These are phyloP conservation scores for Corymbia citriodora DNA, from an alignment of 441 rosid species.

Conservation along the genomic window DNA sequence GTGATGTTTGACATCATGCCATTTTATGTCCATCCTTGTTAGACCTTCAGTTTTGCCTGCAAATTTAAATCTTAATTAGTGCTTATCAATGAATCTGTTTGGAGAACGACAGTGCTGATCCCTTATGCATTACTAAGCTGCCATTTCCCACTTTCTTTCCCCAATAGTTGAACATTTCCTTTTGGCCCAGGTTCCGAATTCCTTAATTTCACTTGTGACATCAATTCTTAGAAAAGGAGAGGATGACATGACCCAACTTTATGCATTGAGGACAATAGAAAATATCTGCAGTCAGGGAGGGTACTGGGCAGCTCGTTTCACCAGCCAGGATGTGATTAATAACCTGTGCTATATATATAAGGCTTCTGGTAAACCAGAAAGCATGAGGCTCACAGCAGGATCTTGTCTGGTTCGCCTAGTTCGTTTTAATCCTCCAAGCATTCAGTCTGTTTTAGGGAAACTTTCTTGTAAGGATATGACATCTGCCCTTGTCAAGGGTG, in stretches of 20 bases:
- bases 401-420: constrained; percentile 95
- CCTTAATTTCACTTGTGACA: constrained; percentile 83
- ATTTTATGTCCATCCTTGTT: neutral
- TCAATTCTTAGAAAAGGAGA: constrained; percentile 93
- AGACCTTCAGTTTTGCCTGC: neutral
- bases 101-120: neutral
- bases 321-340: constrained; percentile 80
- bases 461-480: constrained; percentile 75
- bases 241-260: constrained; percentile 94
- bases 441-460: constrained; percentile 69
- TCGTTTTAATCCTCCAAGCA: constrained; percentile 77
- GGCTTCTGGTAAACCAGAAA: constrained; percentile 90
- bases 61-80: neutral
- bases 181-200: constrained; percentile 74
- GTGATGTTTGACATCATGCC: neutral
- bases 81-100: neutral
- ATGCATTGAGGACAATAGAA: constrained; percentile 90
- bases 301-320: constrained; percentile 81
- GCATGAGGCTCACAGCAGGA: constrained; percentile 93
- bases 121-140: neutral
- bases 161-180: neutral
- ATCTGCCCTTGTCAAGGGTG: constrained; percentile 76
- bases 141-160: neutral
- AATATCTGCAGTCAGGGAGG: constrained; percentile 94
- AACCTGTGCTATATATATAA: constrained; percentile 84